Base-by-base conservation (phyloP, 768 basidiomycete species). In the Calocera viscosa region DNA sequence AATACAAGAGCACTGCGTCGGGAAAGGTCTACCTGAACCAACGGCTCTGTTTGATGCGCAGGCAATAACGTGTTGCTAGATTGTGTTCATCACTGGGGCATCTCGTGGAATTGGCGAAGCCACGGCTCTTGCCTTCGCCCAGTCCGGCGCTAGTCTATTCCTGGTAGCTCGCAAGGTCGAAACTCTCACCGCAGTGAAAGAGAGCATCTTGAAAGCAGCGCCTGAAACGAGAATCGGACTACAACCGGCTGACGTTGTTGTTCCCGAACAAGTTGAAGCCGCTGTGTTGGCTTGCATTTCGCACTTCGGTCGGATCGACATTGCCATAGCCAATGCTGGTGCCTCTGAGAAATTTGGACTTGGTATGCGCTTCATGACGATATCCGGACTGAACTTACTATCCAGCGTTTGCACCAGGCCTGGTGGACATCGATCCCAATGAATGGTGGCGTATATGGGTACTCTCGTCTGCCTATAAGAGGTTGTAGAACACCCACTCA, bases 251-350 rank as follows among this genome's bases (percentile, higher is more conserved):
- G 75, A 78, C 65, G 74, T 75, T 30, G 68, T 68, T 1, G 68
- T 72, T 30, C 64, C 65, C 3, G 68, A 70, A 30, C 49, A 67
- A 11, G 71, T 75, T 19, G 70, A 69, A 16, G 71, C 68, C 16
- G 76, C 72, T 2, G 72, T 75, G 10, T 60, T 65, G 2, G 68
- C 60, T 1, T 71, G 72, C 12, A 63, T 72, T 2, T 66, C 65
- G 10, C 69, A 65, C 0, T 77, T 75, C 49, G 76, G 74, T 2
- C 49, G 66, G 10, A 69, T 77, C 1, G 75, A 77, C 63, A 69
- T 75, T 33, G 66, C 72, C 17, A 30, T 77, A 14, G 72, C 70
- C 24, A 76, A 73, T 65, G 75, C 76, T 2, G 75, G 74, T 11
- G 43, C 43, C 7, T 47, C 43, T 8, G 43, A 47, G 24, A 47